Base-by-base conservation (phyloP, 2,329 filamentous ascomycete genomes). In the Cladosporium sp. region DNA sequence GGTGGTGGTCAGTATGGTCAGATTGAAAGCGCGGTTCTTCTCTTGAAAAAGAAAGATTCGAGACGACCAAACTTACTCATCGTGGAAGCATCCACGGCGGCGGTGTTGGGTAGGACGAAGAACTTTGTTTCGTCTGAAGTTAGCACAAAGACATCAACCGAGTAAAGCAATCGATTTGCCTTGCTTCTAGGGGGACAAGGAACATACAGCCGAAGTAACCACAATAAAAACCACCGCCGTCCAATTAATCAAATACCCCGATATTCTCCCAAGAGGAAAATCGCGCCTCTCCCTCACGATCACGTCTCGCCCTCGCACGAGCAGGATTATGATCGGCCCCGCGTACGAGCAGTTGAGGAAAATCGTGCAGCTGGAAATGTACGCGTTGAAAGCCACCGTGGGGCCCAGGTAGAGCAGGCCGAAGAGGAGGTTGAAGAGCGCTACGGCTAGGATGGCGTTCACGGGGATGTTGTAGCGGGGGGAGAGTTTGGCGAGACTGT, bases 391-490 rank as follows among this genome's bases (percentile, higher is more conserved):
- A 39, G 34, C 43, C 9, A 47, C 43, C 6, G 43, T 7, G 3
- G 43, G 43, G 20, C 43, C 43, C 43, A 47, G 15, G 43, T 47
- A 47, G 22, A 47, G 43, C 8, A 47, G 19, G 9, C 43, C 43
- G 22, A 47, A 47, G 22, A 39, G 43, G 7, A 47, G 15, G 11
- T 47, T 39, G 34, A 47, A 55, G 2, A 67, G 19, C n/a, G 43
- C 43, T 9, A 39, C 34, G 13, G 43, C 43, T 9, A 47, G 43
- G 15, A 47, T 47, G 45, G 1, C 61, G 59, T 38, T 66, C 56
- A 15, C 18, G 2, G 34, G 47, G 20, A 49, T 27, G 27, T 42
- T 41, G 27, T 32, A 41, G 39, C 27, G 30, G 12, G 15, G 47
- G 15, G 32, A 15, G 20, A 49, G 41, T 24, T 22, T 22, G 20